Evolutionary conservation across 2,329 filamentous ascomycete genomes (phyloP).

Genomic region (Coniochaeta pulveracea): DNA sequence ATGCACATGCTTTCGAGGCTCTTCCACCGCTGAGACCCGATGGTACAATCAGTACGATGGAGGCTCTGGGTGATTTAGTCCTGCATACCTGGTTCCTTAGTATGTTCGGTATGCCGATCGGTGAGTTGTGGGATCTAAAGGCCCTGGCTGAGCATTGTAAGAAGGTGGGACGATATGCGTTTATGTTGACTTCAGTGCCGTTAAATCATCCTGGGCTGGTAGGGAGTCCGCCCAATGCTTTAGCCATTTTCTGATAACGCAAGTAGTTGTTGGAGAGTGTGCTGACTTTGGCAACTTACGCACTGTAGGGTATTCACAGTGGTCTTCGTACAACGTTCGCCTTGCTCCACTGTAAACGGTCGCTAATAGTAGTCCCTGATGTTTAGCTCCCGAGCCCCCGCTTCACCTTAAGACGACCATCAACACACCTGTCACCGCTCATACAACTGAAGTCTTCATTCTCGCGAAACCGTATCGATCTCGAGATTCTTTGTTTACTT

Average conservation of each 20-base stretch:
- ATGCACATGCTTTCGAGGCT: conserved; percentile 52
- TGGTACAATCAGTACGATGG: conserved; percentile 18
- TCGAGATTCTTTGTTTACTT: too few relatives aligned
- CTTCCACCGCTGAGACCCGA: conserved; percentile 40
- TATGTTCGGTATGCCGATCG: conserved; percentile 41
- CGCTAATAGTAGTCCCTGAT: too few relatives aligned
- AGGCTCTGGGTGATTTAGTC: conserved; percentile 26
- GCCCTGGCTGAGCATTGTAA: conserved; percentile 40
- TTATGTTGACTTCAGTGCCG: conserved; percentile 50
- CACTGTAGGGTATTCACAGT: too few relatives aligned
- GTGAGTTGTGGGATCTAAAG: conserved; percentile 45
- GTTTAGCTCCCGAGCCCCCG: too few relatives aligned
- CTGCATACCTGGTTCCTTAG: conserved; percentile 37
- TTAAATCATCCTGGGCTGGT: conserved; percentile 44
- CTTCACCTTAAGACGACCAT: too few relatives aligned
- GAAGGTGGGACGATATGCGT: conserved; percentile 41
- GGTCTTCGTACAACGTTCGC: too few relatives aligned
- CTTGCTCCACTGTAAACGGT: too few relatives aligned
- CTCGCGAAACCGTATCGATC: too few relatives aligned
- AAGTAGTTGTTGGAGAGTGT: too few relatives aligned
- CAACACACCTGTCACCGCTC: too few relatives aligned
- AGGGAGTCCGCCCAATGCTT: conserved; percentile 34
- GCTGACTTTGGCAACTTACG: too few relatives aligned
- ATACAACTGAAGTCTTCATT: too few relatives aligned
- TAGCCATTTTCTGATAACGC: conserved; percentile 33